These are phyloP conservation scores for Marsdenia floribunda DNA, from an alignment of 257 asterid species.

Conservation along the genomic window DNA sequence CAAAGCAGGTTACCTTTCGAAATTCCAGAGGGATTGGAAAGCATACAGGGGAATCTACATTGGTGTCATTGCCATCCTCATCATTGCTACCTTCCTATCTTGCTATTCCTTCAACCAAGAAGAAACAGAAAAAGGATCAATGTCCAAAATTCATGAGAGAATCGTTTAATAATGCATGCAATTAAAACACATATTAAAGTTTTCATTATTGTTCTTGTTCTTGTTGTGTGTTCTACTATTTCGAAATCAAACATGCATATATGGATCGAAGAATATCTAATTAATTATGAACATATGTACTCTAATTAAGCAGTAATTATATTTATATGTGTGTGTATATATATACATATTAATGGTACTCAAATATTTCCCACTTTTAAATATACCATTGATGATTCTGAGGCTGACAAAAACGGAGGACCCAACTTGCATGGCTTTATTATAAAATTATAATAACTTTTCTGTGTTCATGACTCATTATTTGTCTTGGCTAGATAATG, in stretches of 20 bases:
- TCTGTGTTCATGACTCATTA: slow-evolving; percentile 11
- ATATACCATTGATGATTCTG: neutral
- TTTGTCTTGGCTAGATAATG: neutral
- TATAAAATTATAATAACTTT: neutral
- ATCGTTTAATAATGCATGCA: neutral
- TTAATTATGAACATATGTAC: no score
- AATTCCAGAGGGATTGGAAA: slow-evolving; percentile 25
- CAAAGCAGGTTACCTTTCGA: slow-evolving; percentile 32
- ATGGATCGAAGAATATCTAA: no score
- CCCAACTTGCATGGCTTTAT: slow-evolving; percentile 14
- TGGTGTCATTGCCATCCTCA: slow-evolving; percentile 2
- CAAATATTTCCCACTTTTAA: neutral
- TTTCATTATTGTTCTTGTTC: no score
- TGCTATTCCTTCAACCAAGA: slow-evolving; percentile 12
- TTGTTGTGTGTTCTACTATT: no score
- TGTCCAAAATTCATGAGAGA: neutral
- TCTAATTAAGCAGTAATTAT: no score
- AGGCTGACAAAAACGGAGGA: slow-evolving; percentile 5
- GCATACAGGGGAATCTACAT: slow-evolving; percentile 13
- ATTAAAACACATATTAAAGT: no score
- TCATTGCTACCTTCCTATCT: slow-evolving; percentile 14
- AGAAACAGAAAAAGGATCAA: neutral
- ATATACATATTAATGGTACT: neutral
- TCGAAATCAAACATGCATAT: no score
- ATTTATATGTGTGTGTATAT: no score